These are phyloP conservation scores for Calonectria leucothoes DNA, from an alignment of 2,329 filamentous ascomycete genomes.

Conservation along the genomic window DNA sequence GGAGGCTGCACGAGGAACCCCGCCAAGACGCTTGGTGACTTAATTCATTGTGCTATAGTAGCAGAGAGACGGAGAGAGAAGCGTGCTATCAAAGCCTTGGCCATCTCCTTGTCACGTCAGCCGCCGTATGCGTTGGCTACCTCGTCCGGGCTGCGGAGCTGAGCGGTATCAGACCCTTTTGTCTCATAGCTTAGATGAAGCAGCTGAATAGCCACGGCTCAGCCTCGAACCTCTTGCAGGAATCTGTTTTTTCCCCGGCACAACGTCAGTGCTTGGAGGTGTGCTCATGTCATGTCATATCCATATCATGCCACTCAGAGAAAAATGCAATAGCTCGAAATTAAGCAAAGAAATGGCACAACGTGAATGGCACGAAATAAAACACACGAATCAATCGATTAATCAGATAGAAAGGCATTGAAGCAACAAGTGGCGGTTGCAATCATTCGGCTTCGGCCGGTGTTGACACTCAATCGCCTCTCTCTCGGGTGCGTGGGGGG, in stretches of 20 bases:
- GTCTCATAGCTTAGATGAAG: not conserved
- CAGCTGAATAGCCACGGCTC: not conserved
- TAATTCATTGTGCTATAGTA: not conserved
- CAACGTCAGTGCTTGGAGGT: slow-evolving; percentile 13
- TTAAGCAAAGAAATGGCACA: not conserved
- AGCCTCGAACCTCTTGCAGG: not conserved
- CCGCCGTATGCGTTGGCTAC: slow-evolving; percentile 10
- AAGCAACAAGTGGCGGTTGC: not conserved
- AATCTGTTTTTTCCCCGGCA: not conserved
- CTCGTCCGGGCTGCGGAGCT: not conserved
- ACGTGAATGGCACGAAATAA: too few relatives aligned
- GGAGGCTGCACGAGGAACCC: not conserved
- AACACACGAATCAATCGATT: not conserved
- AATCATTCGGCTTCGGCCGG: slow-evolving; percentile 12
- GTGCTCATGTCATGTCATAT: not conserved
- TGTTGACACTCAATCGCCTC: not conserved
- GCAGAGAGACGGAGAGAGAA: not conserved
- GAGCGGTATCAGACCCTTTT: not conserved
- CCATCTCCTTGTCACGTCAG: not conserved
- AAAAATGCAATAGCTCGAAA: not conserved
- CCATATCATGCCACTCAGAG: too few relatives aligned
- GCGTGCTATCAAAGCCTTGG: not conserved
- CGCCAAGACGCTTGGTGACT: not conserved
- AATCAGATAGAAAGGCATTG: not conserved
- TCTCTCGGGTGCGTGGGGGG: not conserved